Evolutionary conservation across 768 basidiomycete species (phyloP), one percentile per base, ranked within the genome.

Genomic region (Calocera viscosa): DNA sequence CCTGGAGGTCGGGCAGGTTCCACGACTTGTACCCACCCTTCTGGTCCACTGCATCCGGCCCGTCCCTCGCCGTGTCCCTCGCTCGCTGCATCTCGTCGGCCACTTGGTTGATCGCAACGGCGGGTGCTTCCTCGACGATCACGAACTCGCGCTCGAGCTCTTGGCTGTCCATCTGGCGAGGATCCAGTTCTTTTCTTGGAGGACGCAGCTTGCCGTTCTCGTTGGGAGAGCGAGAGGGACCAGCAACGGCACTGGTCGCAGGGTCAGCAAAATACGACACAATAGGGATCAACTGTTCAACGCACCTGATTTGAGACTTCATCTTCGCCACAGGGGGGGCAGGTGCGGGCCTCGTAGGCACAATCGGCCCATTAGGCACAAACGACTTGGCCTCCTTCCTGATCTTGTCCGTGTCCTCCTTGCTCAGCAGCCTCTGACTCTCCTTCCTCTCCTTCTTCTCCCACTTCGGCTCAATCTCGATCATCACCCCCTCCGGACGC

Each of bases 401-500:
- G 53, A 60, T 32, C 53, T 19, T 60, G 14, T 60, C 30, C 26
- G 24, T 26, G 16, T 60, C 53, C 53, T 60, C 53, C 30, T 32
- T 26, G 5, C 53, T 30, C 26, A 60, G 10, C 24, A 12, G 5
- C 53, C 22, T 60, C 53, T 28, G 14, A 3, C 53, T 32, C 16
- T 60, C 53, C 53, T 60, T 60, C 53, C 30, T 60, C 53, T 60
- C 53, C 53, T 22, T 60, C 53, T 30, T 60, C 53, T 60, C 53
- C 53, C 30, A 2, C 53, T 32, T 60, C 53, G 26, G 53, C 53
- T 60, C 53, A 2, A 60, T 26, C 53, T 60, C 53, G 16, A 60
- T 22, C 53, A 60, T 60, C 7, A 30, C 53, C 30, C 53, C 53
- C 53, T 60, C 53, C 30, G 53, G 53, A 11, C 53, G 11, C 53